These are phyloP conservation scores for Penicillium psychrosexuale DNA, from an alignment of 2,329 filamentous ascomycete genomes.

Conservation along the genomic window DNA sequence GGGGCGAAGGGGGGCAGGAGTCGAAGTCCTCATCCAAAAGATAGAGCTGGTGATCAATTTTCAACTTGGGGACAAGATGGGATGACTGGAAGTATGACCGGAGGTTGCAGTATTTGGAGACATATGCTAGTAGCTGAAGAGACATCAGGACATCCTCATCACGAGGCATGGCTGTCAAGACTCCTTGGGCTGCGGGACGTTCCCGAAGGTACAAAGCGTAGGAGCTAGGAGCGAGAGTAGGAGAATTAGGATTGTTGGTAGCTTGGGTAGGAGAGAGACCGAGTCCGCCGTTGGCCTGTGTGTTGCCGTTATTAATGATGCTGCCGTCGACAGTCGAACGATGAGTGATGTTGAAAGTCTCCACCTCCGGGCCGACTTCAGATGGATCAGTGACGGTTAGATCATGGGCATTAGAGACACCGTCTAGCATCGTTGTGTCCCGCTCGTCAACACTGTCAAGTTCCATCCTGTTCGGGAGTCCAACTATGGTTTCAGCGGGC, in stretches of 20 bases:
- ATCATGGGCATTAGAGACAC: constrained; percentile 66
- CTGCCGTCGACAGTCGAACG: constrained; percentile 80
- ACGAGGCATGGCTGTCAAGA: constrained; percentile 86
- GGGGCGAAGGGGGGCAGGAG: constrained; percentile 21
- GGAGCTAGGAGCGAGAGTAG: constrained; percentile 66
- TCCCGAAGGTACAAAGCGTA: constrained; percentile 79
- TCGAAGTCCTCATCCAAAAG: constrained; percentile 69
- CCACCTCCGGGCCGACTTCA: constrained; percentile 67
- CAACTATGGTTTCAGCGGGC: constrained; percentile 67
- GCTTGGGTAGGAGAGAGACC: constrained; percentile 68
- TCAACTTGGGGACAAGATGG: constrained; percentile 86
- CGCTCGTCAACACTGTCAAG: constrained; percentile 85
- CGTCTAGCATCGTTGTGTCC: constrained; percentile 68
- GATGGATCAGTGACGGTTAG: constrained; percentile 75
- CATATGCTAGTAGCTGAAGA: constrained; percentile 90
- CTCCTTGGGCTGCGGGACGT: constrained; percentile 65
- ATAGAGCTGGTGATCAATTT: constrained; percentile 80
- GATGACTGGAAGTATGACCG: constrained; percentile 93
- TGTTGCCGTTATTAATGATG: constrained; percentile 65
- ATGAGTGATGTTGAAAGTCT: constrained; percentile 92
- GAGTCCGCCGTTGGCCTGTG: constrained; percentile 65
- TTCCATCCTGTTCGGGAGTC: constrained; percentile 76
- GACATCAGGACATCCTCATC: constrained; percentile 99
- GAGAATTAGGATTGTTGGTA: constrained; percentile 64
- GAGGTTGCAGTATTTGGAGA: constrained; percentile 97